Conservation (phyloP, 2,329 filamentous ascomycete genomes). For the Aureobasidium lini region DNA sequence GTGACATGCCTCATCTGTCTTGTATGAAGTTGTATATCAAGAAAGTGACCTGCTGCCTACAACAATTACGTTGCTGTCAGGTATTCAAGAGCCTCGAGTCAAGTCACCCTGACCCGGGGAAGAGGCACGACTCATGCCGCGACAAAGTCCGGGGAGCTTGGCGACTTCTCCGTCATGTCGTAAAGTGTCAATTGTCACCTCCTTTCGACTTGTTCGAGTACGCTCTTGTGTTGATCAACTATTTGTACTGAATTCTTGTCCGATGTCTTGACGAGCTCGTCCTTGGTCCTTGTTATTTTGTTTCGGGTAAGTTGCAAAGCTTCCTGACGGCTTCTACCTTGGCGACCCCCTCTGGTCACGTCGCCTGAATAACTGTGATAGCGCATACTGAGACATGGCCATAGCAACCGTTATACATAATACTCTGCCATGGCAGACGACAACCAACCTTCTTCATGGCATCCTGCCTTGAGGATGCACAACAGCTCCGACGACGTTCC, state of each 20-base stretch:
- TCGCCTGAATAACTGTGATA: background rate
- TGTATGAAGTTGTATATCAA: too few species aligned
- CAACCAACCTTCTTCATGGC: conserved; percentile 1
- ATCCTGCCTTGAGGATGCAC: conserved; percentile 8
- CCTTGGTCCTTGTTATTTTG: background rate
- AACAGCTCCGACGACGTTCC: background rate
- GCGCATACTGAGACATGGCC: background rate
- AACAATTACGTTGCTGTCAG: background rate
- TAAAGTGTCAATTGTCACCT: background rate
- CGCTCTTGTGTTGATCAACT: background rate
- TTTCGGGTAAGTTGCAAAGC: background rate
- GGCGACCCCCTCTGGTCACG: background rate
- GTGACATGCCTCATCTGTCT: conserved; percentile 37
- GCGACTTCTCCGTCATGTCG: background rate
- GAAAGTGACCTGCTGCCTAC: conserved; percentile 3
- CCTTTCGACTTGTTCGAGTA: background rate
- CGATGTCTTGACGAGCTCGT: background rate
- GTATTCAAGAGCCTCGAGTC: background rate
- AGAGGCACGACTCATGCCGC: background rate
- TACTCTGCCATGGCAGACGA: background rate
- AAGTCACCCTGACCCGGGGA: background rate
- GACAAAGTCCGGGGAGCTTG: background rate
- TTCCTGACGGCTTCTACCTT: too few species aligned
- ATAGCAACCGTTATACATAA: conserved; percentile 8
- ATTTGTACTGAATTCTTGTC: background rate